Base-by-base conservation (phyloP, 2,329 filamentous ascomycete genomes). In the Microthyrium microscopicum region DNA sequence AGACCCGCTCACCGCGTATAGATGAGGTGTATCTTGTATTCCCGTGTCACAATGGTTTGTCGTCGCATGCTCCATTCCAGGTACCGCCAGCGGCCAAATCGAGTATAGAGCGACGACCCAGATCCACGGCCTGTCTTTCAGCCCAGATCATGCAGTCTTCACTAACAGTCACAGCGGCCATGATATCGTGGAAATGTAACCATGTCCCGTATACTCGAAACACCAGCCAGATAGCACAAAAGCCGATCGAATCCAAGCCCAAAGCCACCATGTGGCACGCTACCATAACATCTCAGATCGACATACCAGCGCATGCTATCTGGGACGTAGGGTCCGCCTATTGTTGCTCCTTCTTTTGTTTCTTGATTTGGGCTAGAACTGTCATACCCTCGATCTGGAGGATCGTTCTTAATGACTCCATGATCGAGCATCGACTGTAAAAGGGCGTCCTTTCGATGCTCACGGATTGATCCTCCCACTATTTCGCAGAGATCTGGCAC, bases 171-270 rank as follows among this genome's bases (percentile, higher is more conserved):
- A 58, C 57, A 62, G 58, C 69, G 45, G 50, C 68, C 54, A 54
- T 62, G 43, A 67, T 67, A 85, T 45, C 85, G 70, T 30, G 85
- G 85, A 50, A 93, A 94, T 19, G 80, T 70, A 35, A 91, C 79
- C 17, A 84, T 70, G 53, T 94, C 85, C 49, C 83, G 71, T 46
- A 94, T 71, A 45, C 81, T 92, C 42, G 71, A 68, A 25, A 87
- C 73, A 7, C 84, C 84, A 20, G 77, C 71, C 35, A 94, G 62
- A 57, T 92, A 93, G 48, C 77, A 76, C 44, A 93, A 56, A 41
- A 93, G 66, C 35, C 85, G 71, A 61, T 94, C 85, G 50, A 92
- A 91, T 6, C 85, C 85, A 36, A 94, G 54, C 3, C 85, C 85
- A 50, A 92, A 94, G 1, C 85, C 85, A 26, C 85, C 85, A 47